Evolutionary conservation across 2,329 filamentous ascomycete genomes (phyloP).

Genomic region (Aspergillus vadensis): DNA sequence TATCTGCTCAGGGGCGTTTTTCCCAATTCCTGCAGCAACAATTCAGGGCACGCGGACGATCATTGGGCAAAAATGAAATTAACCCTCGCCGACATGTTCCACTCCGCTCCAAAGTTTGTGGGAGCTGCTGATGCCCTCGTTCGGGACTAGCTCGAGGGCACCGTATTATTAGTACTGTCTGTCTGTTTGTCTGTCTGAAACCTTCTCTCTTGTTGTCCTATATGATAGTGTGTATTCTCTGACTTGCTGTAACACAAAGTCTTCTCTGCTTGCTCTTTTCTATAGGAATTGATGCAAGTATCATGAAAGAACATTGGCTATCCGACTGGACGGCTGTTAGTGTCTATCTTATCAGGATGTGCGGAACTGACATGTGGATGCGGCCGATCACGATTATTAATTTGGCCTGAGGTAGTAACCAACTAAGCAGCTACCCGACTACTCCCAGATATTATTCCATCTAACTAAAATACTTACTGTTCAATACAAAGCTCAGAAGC

Average conservation of each 20-base stretch:
- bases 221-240: no score
- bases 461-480: no score
- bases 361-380: not conserved
- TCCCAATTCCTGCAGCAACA: not conserved
- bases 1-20: not conserved
- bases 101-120: not conserved
- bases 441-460: not conserved
- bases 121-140: not conserved
- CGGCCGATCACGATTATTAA: not conserved
- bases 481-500: no score
- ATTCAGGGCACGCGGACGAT: not conserved
- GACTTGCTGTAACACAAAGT: no score
- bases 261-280: no score
- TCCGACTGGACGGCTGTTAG: no score
- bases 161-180: no score
- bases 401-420: not conserved
- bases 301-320: no score
- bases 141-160: not conserved
- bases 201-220: no score
- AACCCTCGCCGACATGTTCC: not conserved
- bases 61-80: slow-evolving; percentile 4
- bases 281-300: no score
- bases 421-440: not conserved
- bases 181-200: no score
- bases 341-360: not conserved